These are phyloP conservation scores for Fomitiporia mediterranea DNA, from an alignment of 1,284 basidiomycete species.

Conservation along the genomic window DNA sequence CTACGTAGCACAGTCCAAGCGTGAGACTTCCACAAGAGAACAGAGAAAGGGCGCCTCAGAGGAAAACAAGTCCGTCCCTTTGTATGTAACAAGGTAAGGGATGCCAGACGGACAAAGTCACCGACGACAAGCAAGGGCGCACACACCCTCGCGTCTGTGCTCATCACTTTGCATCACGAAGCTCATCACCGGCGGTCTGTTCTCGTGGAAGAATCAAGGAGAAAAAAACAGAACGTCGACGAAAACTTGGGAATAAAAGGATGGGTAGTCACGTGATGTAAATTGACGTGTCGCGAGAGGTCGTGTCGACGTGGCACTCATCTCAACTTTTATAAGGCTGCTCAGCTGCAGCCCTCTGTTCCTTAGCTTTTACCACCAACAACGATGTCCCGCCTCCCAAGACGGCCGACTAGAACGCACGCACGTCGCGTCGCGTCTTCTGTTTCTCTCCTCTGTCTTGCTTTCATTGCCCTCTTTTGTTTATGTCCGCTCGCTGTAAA, in stretches of 20 bases:
- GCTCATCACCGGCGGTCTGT: slow-evolving; percentile 42
- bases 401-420: slow-evolving; percentile 52
- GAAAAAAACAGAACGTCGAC: slow-evolving; percentile 7
- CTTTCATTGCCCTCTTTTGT: slow-evolving; percentile 59
- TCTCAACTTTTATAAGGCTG: neutral
- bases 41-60: slow-evolving; percentile 35
- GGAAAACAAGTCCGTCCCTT: slow-evolving; percentile 41
- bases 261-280: slow-evolving; percentile 9
- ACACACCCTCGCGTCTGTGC: slow-evolving; percentile 30
- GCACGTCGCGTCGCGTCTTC: slow-evolving; percentile 52
- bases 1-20: neutral
- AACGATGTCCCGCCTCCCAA: slow-evolving; percentile 36
- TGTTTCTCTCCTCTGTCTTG: slow-evolving; percentile 60
- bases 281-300: slow-evolving; percentile 2
- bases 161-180: slow-evolving; percentile 41
- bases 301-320: slow-evolving; percentile 12
- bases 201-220: slow-evolving; percentile 48
- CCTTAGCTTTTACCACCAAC: slow-evolving; percentile 1
- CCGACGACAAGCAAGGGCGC: slow-evolving; percentile 30
- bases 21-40: neutral
- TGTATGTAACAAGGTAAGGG: slow-evolving; percentile 45
- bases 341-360: neutral
- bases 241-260: neutral
- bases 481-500: slow-evolving; percentile 53
- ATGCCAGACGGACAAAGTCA: slow-evolving; percentile 49